phyloP scores from a whole-genome alignment of 2,329 filamentous ascomycete genomes.

The Fonsecaea monophora region DNA sequence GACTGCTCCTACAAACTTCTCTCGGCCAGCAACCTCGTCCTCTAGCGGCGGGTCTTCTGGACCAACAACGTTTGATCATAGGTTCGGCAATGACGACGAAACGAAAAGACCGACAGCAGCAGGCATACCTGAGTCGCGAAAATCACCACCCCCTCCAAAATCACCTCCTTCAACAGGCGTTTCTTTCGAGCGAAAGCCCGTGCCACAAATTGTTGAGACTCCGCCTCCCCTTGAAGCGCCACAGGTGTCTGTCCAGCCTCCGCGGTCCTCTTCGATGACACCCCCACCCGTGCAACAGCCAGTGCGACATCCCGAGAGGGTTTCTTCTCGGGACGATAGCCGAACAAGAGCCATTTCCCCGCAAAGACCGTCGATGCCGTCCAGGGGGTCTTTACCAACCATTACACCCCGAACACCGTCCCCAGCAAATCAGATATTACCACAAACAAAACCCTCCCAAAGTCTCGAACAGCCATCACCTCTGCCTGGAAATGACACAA shows the following conservation, averaged over 20 bases:
- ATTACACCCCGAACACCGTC: constrained; percentile 32
- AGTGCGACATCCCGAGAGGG: constrained; percentile 56
- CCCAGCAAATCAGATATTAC: constrained; percentile 44
- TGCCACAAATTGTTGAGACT: constrained; percentile 61
- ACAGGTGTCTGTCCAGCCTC: constrained; percentile 22
- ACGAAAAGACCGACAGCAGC: constrained; percentile 44
- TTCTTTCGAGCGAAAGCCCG: constrained; percentile 55
- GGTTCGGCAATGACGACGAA: constrained; percentile 42
- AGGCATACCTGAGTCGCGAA: constrained; percentile 49
- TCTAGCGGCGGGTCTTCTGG: constrained; percentile 18
- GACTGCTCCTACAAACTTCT: constrained; percentile 39
- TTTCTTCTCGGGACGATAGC: constrained; percentile 55
- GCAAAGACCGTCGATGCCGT: constrained; percentile 52
- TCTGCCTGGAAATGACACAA: constrained; percentile 71
- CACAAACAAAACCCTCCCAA: constrained; percentile 50
- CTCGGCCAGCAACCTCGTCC: constrained; percentile 35
- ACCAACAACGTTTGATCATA: constrained; percentile 43
- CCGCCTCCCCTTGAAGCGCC: constrained; percentile 37
- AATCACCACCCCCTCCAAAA: constrained; percentile 64
- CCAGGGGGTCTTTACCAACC: constrained; percentile 31
- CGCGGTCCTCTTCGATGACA: constrained; percentile 30
- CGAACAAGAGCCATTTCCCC: constrained; percentile 47
- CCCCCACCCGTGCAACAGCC: constrained; percentile 45
- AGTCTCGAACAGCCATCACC: constrained; percentile 73
- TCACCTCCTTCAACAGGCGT: constrained; percentile 63